These are phyloP conservation scores for Prunus fruticosa DNA, from an alignment of 306 rosid genomes.

Conservation along the genomic window DNA sequence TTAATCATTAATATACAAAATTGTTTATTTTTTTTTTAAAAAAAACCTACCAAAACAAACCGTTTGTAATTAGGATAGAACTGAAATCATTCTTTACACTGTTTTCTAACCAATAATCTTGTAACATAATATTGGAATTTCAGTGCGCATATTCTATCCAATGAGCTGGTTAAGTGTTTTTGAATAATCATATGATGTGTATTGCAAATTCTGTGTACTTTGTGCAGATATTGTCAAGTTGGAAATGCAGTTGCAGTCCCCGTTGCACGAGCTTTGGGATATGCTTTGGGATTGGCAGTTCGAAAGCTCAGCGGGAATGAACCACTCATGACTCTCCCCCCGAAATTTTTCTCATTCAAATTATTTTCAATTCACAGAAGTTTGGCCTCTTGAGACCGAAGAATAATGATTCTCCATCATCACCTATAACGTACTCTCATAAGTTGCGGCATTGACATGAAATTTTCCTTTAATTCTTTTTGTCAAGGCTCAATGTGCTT, in stretches of 20 bases:
- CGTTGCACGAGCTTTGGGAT: constrained; percentile 73
- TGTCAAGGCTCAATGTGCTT: neutral
- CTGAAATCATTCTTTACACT: too few relatives aligned
- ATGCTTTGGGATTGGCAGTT: constrained; percentile 67
- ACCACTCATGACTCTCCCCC: constrained; percentile 59
- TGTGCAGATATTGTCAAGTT: constrained; percentile 74
- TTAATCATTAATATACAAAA: too few relatives aligned
- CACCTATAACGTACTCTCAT: too few relatives aligned
- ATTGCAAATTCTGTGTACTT: neutral
- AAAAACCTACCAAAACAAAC: too few relatives aligned
- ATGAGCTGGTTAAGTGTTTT: too few relatives aligned
- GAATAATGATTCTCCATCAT: constrained; percentile 1
- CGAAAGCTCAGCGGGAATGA: constrained; percentile 48
- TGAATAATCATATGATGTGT: too few relatives aligned
- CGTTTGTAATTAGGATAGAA: too few relatives aligned
- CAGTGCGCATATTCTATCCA: too few relatives aligned
- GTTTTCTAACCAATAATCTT: too few relatives aligned
- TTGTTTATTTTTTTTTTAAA: too few relatives aligned
- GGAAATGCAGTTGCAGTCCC: constrained; percentile 91
- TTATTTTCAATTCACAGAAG: constrained; percentile 44
- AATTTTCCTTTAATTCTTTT: neutral
- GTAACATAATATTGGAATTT: too few relatives aligned
- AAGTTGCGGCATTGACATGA: neutral
- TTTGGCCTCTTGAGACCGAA: constrained; percentile 22
- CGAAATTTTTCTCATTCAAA: constrained; percentile 70